A percentile compares a stretch with the other conserved stretches of the same genome.
phyloP scores from a whole-genome alignment of 2,329 filamentous ascomycete species.

The Cytospora mali region DNA sequence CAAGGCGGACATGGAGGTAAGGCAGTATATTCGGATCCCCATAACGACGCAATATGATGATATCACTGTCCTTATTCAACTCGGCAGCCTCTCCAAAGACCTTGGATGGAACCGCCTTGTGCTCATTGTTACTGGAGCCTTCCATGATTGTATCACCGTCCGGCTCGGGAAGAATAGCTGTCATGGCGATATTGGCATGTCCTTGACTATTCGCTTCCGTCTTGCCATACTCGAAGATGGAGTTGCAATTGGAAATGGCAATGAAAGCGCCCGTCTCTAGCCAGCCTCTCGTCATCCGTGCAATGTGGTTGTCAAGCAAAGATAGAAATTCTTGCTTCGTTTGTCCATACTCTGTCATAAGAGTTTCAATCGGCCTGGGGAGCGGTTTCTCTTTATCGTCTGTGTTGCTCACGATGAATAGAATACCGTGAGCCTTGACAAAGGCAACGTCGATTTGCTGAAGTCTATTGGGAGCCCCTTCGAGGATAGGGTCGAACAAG shows the following conservation, averaged over 20 bases:
- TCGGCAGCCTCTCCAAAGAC: conserved; percentile 41
- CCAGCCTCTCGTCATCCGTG: conserved; percentile 53
- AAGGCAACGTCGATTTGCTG: conserved; percentile 59
- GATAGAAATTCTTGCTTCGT: conserved; percentile 49
- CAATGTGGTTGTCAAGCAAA: conserved; percentile 61
- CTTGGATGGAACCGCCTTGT: conserved; percentile 27
- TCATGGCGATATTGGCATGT: conserved; percentile 47
- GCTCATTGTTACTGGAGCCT: conserved; percentile 1
- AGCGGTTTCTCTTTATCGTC: conserved; percentile 20
- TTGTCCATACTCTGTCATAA: conserved; percentile 6
- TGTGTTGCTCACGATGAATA: conserved; percentile 48
- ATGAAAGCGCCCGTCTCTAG: conserved; percentile 57
- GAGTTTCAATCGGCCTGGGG: conserved; percentile 36
- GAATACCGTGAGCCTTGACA: conserved; percentile 64
- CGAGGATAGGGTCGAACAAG: conserved; percentile 57
- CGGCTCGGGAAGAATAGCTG: conserved; percentile 34
- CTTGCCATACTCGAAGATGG: conserved; percentile 56
- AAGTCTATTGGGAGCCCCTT: conserved; percentile 34
- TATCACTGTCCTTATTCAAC: conserved; percentile 49
- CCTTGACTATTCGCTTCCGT: conserved; percentile 17
- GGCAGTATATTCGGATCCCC: conserved; percentile 63
- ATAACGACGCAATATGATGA: conserved; percentile 52
- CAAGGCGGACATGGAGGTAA: conserved; percentile 64
- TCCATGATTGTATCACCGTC: conserved; percentile 16
- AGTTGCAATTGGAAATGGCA: conserved; percentile 59